Conservation (phyloP, 352 stramenopile species). For the Globisporangium camurandrum region DNA sequence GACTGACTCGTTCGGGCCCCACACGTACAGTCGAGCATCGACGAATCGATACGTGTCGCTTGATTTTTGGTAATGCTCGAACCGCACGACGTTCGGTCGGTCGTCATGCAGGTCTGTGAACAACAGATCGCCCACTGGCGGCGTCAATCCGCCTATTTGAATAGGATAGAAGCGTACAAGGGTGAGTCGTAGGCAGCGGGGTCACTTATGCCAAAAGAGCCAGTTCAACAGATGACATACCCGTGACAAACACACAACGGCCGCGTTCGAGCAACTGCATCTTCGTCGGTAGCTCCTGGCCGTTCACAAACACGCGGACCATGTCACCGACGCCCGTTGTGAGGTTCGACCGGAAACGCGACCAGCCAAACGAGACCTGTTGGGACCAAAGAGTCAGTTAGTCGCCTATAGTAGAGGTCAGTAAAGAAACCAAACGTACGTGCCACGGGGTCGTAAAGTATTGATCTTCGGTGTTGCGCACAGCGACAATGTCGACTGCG, state of each 20-base stretch:
- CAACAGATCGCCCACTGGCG: constrained; percentile 41
- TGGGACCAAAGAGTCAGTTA: no score
- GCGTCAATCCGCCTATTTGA: constrained; percentile 33
- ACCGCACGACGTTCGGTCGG: constrained; percentile 56
- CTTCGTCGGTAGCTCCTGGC: constrained; percentile 63
- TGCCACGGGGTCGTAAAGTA: constrained; percentile 71
- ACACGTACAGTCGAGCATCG: constrained; percentile 66
- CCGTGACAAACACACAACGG: constrained; percentile 57
- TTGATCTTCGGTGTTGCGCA: constrained; percentile 45
- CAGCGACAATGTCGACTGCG: constrained; percentile 71
- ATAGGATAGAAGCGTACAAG: no score
- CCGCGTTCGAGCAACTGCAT: constrained; percentile 68
- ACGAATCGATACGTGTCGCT: constrained; percentile 68
- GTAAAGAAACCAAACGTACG: no score
- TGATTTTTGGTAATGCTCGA: constrained; percentile 68
- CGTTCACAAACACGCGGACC: constrained; percentile 71
- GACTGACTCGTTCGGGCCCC: constrained; percentile 72
- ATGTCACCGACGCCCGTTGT: constrained; percentile 58
- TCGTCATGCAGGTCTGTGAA: constrained; percentile 58
- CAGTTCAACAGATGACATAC: constrained; percentile 11
- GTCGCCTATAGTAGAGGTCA: no score
- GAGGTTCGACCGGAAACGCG: constrained; percentile 52
- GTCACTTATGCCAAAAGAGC: background rate
- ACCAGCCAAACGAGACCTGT: constrained; percentile 63
- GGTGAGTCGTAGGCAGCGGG: no score